Percentiles rank a stretch among this genome's conserved stretches.
Conservation (phyloP, 108 stramenopile species). For the Chaetoceros muelleri region DNA sequence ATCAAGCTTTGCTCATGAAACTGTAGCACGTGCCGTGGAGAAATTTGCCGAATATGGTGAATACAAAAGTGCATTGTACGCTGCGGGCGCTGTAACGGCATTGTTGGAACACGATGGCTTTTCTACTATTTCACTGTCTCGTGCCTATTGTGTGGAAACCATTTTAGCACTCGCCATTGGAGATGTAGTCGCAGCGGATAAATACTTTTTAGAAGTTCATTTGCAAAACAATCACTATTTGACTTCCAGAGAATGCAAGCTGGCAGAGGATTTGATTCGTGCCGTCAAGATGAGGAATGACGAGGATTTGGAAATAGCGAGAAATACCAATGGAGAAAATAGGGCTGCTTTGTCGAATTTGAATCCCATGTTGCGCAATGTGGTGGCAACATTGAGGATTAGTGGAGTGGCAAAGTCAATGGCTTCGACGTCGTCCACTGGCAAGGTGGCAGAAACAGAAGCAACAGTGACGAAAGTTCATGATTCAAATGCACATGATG, state of each 20-base stretch:
- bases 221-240: slow-evolving; percentile 67
- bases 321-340: slow-evolving; percentile 43
- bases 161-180: slow-evolving; percentile 71
- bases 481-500: not conserved
- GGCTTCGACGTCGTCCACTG: not conserved
- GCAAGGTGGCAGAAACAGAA: slow-evolving; percentile 2
- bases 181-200: slow-evolving; percentile 66
- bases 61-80: slow-evolving; percentile 73
- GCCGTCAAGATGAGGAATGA: slow-evolving; percentile 57
- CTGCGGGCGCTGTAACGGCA: slow-evolving; percentile 56
- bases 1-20: slow-evolving; percentile 66
- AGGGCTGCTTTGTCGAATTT: slow-evolving; percentile 56
- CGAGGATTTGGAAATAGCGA: slow-evolving; percentile 64
- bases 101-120: slow-evolving; percentile 54
- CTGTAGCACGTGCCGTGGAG: slow-evolving; percentile 36
- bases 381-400: slow-evolving; percentile 45
- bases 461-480: not conserved
- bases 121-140: slow-evolving; percentile 52
- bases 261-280: slow-evolving; percentile 79
- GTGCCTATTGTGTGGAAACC: slow-evolving; percentile 56
- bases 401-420: slow-evolving; percentile 48
- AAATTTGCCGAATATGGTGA: slow-evolving; percentile 39
- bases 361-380: slow-evolving; percentile 35
- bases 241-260: slow-evolving; percentile 70
- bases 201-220: slow-evolving; percentile 72